phyloP scores from a whole-genome alignment of 148 eudicot species.

The Rhododendron henanense region DNA sequence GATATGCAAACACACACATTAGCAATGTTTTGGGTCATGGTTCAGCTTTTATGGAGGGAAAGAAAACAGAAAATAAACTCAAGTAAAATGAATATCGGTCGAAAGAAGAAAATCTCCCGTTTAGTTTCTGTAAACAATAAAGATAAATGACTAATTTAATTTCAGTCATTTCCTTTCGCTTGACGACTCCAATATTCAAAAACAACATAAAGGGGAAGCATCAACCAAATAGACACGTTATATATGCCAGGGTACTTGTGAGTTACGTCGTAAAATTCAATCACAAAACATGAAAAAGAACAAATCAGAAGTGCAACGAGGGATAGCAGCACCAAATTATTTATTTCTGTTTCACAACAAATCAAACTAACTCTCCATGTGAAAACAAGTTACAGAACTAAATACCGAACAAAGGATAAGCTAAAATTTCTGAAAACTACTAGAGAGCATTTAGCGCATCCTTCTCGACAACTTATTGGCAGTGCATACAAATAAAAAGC shows the following conservation, averaged over 20 bases:
- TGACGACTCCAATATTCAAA: not conserved
- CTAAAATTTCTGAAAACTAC: constrained; percentile 12
- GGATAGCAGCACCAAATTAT: not conserved
- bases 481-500: constrained; percentile 12
- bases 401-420: not conserved
- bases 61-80: not conserved
- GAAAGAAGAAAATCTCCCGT: not conserved
- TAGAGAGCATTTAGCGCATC: not conserved
- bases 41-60: not conserved
- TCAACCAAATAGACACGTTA: not conserved
- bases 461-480: constrained; percentile 11
- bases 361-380: not conserved
- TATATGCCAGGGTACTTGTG: not conserved
- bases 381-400: not conserved
- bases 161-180: not conserved
- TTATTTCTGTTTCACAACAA: not conserved
- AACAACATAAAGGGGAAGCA: not conserved
- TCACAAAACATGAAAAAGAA: not conserved
- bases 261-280: not conserved
- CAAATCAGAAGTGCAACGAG: not conserved
- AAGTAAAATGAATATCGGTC: not conserved
- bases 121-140: not conserved
- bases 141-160: not conserved
- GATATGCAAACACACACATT: not conserved
- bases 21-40: not conserved